Conservation (phyloP, 495 filamentous ascomycete genomes). For the Amorphotheca resinae region DNA sequence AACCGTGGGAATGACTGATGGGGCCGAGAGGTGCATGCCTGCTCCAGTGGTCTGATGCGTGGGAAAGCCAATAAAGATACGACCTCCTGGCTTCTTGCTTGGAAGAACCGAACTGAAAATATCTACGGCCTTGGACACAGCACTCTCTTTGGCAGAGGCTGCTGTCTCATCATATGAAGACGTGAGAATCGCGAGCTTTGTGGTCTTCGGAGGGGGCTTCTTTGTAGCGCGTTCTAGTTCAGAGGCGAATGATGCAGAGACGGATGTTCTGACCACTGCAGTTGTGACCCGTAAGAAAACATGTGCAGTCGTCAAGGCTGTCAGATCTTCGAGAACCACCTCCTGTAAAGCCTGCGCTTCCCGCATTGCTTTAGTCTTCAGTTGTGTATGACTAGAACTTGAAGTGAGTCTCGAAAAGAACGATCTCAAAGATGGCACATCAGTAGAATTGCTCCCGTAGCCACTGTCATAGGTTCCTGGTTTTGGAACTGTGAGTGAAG, state of each 20-base stretch:
- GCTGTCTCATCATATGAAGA: constrained; percentile 70
- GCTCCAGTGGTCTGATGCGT: constrained; percentile 94
- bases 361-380: constrained; percentile 32
- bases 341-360: constrained; percentile 43
- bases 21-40: constrained; percentile 93
- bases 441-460: constrained; percentile 21
- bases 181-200: constrained; percentile 74
- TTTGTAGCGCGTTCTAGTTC: constrained; percentile 96
- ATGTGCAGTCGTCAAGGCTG: constrained; percentile 48
- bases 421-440: constrained; percentile 49
- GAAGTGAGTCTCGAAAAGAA: constrained; percentile 72
- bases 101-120: constrained; percentile 87
- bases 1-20: constrained; percentile 95
- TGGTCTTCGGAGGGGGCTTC: constrained; percentile 82
- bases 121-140: constrained; percentile 36
- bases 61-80: constrained; percentile 94
- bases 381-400: constrained; percentile 26
- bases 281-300: constrained; percentile 84
- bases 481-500: constrained; percentile 23
- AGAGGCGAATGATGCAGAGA: constrained; percentile 51
- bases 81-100: constrained; percentile 60
- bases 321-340: constrained; percentile 52
- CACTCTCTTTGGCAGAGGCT: constrained; percentile 22
- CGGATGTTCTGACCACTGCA: constrained; percentile 61
- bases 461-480: constrained; percentile 12